Conservation (phyloP, 1,284 basidiomycete genomes). For the Fomitopsis palustris region DNA sequence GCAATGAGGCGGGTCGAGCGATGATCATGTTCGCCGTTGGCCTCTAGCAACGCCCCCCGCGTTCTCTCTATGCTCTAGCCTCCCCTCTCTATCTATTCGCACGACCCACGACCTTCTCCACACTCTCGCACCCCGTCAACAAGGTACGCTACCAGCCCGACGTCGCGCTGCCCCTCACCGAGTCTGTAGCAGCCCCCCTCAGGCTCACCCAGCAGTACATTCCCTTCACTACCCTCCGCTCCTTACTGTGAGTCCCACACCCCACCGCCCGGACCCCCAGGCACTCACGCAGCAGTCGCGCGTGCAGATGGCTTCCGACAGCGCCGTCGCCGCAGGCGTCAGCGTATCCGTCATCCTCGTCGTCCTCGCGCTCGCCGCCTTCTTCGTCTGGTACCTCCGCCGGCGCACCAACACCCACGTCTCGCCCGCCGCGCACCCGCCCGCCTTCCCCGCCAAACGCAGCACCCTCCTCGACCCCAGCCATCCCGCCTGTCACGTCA, state of each 20-base stretch:
- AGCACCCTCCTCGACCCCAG: constrained; percentile 6
- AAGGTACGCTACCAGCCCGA: neutral
- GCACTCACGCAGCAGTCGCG: too few species aligned
- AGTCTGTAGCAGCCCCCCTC: neutral
- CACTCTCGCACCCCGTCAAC: neutral
- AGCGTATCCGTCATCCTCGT: neutral
- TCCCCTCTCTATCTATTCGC: neutral
- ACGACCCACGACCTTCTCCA: neutral
- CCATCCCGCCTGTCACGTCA: constrained; percentile 10
- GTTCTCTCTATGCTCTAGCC: neutral
- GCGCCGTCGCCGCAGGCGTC: constrained; percentile 4
- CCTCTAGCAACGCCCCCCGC: neutral
- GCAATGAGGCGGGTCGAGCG: too few species aligned
- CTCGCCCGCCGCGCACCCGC: neutral
- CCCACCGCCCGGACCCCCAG: neutral
- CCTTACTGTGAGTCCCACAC: neutral
- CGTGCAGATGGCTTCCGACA: constrained; percentile 1
- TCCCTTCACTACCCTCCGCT: neutral
- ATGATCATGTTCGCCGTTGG: neutral
- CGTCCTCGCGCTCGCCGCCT: neutral
- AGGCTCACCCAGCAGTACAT: neutral
- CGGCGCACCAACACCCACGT: constrained; percentile 1
- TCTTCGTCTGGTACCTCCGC: constrained; percentile 4
- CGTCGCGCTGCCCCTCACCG: neutral
- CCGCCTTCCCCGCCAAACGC: neutral